A percentile compares a stretch with the other conserved stretches of the same genome.
phyloP scores from a whole-genome alignment of 371 early-diverging fungal genomes.

The Mucor indicus region DNA sequence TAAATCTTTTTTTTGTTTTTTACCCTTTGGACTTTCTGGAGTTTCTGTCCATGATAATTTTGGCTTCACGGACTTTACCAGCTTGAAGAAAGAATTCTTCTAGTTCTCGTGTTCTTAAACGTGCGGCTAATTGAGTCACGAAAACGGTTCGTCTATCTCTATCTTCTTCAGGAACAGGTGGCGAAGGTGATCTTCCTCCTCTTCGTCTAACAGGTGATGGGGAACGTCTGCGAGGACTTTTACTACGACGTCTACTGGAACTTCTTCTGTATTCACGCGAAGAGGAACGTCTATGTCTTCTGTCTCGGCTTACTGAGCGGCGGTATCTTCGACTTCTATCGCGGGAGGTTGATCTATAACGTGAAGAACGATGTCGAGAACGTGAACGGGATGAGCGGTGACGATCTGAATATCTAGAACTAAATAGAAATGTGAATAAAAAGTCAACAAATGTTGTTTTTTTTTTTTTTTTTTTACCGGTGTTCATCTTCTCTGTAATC shows the following conservation, averaged over 20 bases:
- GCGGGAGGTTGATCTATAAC: conserved; percentile 25
- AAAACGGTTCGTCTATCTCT: conserved; percentile 93
- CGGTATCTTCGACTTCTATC: conserved; percentile 32
- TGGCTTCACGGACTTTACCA: conserved; percentile 87
- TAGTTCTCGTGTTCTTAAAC: conserved; percentile 76
- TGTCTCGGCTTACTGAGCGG: conserved; percentile 22
- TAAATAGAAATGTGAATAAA: neutral
- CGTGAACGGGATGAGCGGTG: conserved; percentile 46
- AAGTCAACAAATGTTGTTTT: neutral
- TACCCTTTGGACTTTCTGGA: conserved; percentile 93
- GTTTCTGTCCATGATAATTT: conserved; percentile 85
- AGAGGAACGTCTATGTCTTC: conserved; percentile 22
- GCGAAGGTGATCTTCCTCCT: conserved; percentile 65
- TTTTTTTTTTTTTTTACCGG: conserved; percentile 11
- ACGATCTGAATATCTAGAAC: conserved; percentile 26
- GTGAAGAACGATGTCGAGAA: conserved; percentile 46
- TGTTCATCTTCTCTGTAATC: conserved; percentile 16
- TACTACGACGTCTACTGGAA: conserved; percentile 29
- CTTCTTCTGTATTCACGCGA: conserved; percentile 37
- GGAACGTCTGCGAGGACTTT: conserved; percentile 28
- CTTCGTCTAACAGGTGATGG: conserved; percentile 18
- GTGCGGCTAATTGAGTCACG: conserved; percentile 88
- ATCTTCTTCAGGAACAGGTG: conserved; percentile 67
- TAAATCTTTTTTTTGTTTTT: neutral
- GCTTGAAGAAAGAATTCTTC: conserved; percentile 84